phyloP scores from a whole-genome alignment of 108 stramenopile species.

The Nitzschia sp. region DNA sequence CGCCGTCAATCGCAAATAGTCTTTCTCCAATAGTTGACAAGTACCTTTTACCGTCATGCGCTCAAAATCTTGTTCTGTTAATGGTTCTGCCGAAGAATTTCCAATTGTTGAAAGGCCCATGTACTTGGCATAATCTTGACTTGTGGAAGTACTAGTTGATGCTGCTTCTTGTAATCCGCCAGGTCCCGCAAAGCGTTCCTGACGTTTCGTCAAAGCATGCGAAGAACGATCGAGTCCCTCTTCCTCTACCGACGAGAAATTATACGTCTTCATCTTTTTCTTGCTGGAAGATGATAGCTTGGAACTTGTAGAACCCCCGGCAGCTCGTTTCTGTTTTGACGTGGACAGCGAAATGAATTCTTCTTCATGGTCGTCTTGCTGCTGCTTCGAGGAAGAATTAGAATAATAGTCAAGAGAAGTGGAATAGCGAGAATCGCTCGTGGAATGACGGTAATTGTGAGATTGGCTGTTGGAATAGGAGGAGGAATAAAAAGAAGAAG shows the following conservation, averaged over 20 bases:
- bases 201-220: constrained; percentile 44
- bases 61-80: constrained; percentile 68
- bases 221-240: constrained; percentile 52
- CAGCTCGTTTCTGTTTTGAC: no score
- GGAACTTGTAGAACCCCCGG: no score
- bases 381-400: not conserved
- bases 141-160: constrained; percentile 2
- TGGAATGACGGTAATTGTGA: not conserved
- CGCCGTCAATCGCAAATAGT: constrained; percentile 82
- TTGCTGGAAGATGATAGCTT: constrained; percentile 2
- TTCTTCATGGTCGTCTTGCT: no score
- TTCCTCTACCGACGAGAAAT: not conserved
- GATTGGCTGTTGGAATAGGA: not conserved
- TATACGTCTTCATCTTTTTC: constrained; percentile 20
- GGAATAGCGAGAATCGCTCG: not conserved
- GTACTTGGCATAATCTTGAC: constrained; percentile 53
- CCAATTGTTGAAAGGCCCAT: constrained; percentile 78
- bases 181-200: constrained; percentile 61
- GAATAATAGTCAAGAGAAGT: constrained; percentile 7
- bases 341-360: no score
- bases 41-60: constrained; percentile 82
- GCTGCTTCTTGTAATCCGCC: constrained; percentile 45
- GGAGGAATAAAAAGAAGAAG: not conserved
- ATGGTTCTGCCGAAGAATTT: constrained; percentile 28
- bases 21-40: constrained; percentile 71